Base-by-base conservation (phyloP, 1,139 yeast genomes). In the Pneumocystis sp. region DNA sequence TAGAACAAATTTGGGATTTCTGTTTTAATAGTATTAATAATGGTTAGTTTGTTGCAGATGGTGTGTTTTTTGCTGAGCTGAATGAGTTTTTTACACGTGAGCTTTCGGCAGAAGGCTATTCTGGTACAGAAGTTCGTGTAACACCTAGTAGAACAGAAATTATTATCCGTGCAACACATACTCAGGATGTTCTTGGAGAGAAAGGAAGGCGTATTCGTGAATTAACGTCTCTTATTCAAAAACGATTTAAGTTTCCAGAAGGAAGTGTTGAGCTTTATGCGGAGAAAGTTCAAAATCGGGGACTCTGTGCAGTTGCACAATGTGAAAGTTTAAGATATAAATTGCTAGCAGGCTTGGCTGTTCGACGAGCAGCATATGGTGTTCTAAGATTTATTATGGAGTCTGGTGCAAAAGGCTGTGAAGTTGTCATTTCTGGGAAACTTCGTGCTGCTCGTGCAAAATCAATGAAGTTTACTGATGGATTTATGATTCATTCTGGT, bases 361-460 rank as follows among this genome's bases (percentile, higher is more conserved):
- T 93, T 85, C 91, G 98, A 86, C 89, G 98, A 85, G 98, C 98
- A 76, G 97, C 97, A 76, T 93, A 93, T 89, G 97, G 98, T 89
- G 97, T 95, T 76, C 95, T 95, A 82, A 91, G 98, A 86, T 90
- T 86, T 85, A 96, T 95, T 78, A 95, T 93, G 97, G 97, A 91
- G 82, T 90, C 97, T 73, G 98, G 98, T 82, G 99, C 98, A 79
- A 95, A 95, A 89, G 99, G 99, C 90, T 97, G 95, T 77, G 97
- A 93, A 83, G 97, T 91, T 80, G 97, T 93, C 76, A 89, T 91
- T 79, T 89, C 97, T 74, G 98, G 98, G 87, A 93, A 93, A 84
- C 87, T 95, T 81, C 89, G 97, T 85, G 98, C 97, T 82, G 98
- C 98, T 77, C 91, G 98, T 86, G 98, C 99, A 78, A 93, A 93